A percentile compares a stretch with the other conserved stretches of the same genome.
These are phyloP conservation scores for Aspergillus hancockii DNA, from an alignment of 495 filamentous ascomycete species.

Conservation along the genomic window DNA sequence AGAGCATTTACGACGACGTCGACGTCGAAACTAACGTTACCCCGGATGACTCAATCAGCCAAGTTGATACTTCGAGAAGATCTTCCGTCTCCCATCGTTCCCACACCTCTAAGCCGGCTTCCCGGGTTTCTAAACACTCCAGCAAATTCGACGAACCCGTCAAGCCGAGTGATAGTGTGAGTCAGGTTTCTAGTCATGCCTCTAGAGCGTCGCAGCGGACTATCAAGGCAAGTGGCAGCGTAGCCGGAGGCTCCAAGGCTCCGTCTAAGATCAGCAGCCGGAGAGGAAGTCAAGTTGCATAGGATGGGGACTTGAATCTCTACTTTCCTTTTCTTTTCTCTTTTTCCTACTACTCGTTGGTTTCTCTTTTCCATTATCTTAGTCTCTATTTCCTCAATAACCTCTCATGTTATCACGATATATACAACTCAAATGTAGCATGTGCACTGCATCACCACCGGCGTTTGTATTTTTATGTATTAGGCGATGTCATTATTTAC, in stretches of 20 bases:
- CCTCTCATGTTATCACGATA: constrained; percentile 6
- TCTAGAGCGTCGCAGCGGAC: constrained; percentile 40
- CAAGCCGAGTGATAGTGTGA: constrained; percentile 67
- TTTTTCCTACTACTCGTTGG: constrained; percentile 4
- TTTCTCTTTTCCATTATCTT: constrained; percentile 10
- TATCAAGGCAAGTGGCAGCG: constrained; percentile 32
- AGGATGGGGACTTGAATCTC: neutral
- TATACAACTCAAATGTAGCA: neutral
- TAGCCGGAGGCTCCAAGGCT: constrained; percentile 24
- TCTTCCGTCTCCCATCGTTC: constrained; percentile 37
- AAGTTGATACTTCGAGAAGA: constrained; percentile 29
- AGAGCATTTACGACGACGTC: constrained; percentile 41
- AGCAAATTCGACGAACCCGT: constrained; percentile 45
- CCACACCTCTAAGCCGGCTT: constrained; percentile 28
- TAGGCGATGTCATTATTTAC: neutral
- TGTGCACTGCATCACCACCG: neutral
- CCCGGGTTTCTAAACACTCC: constrained; percentile 31
- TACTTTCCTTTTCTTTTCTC: constrained; percentile 6
- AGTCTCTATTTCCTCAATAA: constrained; percentile 3
- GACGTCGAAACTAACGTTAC: constrained; percentile 37
- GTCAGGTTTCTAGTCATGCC: constrained; percentile 54
- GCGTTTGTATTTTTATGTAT: constrained; percentile 2
- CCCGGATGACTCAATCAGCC: constrained; percentile 42
- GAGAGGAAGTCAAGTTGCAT: constrained; percentile 34
- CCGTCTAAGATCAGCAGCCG: constrained; percentile 34